Evolutionary conservation across 306 rosid species (phyloP).

Genomic region (Coriaria nepalensis): DNA sequence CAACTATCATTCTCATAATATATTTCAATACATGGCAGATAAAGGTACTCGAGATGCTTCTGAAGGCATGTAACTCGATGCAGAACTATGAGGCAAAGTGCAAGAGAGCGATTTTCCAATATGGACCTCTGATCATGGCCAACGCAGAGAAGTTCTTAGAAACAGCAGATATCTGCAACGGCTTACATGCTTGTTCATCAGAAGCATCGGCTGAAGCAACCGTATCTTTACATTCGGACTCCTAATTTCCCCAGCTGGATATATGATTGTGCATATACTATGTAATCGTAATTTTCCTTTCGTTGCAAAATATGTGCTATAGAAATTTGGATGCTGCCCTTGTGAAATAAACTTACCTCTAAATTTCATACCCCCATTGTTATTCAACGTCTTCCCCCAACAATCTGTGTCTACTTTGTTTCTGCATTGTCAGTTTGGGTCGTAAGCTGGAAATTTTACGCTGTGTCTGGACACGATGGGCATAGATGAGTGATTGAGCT

Average conservation of each 20-base stretch:
- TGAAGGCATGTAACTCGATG: constrained; percentile 59
- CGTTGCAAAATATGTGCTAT: constrained; percentile 4
- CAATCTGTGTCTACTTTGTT: no score
- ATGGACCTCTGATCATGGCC: constrained; percentile 45
- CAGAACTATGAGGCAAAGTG: constrained; percentile 49
- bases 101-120: constrained; percentile 65
- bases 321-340: constrained; percentile 2
- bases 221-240: neutral
- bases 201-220: neutral
- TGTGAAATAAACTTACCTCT: no score
- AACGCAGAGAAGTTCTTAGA: constrained; percentile 73
- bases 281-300: no score
- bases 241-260: neutral
- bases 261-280: neutral
- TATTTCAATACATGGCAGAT: constrained; percentile 26
- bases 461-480: no score
- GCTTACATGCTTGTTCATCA: constrained; percentile 52
- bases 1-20: neutral
- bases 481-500: no score
- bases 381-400: no score
- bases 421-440: no score
- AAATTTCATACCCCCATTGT: no score
- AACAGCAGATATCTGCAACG: constrained; percentile 48
- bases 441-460: no score
- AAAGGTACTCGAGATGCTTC: constrained; percentile 54